Percentiles rank a stretch among this genome's conserved stretches.
Conservation (phyloP, 2,329 filamentous ascomycete genomes). For the Aspergillus brasiliensis region DNA sequence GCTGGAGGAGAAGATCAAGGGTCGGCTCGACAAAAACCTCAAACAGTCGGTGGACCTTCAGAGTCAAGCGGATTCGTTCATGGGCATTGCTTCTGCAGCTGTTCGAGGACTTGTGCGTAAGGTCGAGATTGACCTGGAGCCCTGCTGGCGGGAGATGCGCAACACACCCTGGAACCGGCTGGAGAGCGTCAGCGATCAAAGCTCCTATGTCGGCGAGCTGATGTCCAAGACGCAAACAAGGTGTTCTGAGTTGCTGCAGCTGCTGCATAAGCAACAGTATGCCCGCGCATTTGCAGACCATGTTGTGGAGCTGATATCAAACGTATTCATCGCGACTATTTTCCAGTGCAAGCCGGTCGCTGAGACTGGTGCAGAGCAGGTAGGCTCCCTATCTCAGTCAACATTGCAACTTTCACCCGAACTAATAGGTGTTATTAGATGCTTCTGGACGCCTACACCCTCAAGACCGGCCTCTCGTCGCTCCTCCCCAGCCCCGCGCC, state of each 20-base stretch:
- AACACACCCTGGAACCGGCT: slow-evolving; percentile 94
- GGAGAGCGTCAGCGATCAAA: slow-evolving; percentile 91
- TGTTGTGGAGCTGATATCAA: slow-evolving; percentile 83
- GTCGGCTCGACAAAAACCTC: slow-evolving; percentile 79
- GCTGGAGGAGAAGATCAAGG: slow-evolving; percentile 91
- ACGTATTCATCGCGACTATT: slow-evolving; percentile 77
- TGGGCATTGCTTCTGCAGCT: slow-evolving; percentile 88
- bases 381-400: slow-evolving; percentile 37
- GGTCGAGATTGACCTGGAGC: slow-evolving; percentile 80
- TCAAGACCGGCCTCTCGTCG: slow-evolving; percentile 52
- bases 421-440: slow-evolving; percentile 59
- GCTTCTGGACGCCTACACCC: slow-evolving; percentile 86
- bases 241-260: slow-evolving; percentile 71
- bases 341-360: slow-evolving; percentile 88
- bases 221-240: slow-evolving; percentile 71
- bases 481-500: slow-evolving; percentile 61
- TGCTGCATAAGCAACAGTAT: slow-evolving; percentile 89
- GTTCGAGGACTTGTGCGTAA: slow-evolving; percentile 81
- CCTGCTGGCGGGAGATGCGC: slow-evolving; percentile 93
- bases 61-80: slow-evolving; percentile 90
- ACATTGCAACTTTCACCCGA: slow-evolving; percentile 3
- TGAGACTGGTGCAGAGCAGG: slow-evolving; percentile 91
- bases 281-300: slow-evolving; percentile 94
- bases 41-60: slow-evolving; percentile 80
- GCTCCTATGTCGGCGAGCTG: slow-evolving; percentile 84